Percentiles rank a stretch among this genome's conserved stretches.
phyloP scores from a whole-genome alignment of 768 basidiomycete species.

The Gymnopilus dilepis region DNA sequence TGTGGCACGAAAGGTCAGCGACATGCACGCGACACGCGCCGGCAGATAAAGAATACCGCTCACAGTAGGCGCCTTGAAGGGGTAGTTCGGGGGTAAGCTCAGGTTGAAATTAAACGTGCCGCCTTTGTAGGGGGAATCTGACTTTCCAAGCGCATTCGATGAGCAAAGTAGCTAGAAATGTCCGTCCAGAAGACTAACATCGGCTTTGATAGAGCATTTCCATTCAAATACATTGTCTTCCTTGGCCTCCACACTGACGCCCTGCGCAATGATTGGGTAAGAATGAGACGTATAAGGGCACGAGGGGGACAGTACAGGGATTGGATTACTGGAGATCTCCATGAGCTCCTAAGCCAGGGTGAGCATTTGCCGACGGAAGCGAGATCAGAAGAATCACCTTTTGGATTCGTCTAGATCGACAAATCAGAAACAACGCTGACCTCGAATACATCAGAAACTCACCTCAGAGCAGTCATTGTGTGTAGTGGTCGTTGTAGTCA shows the following conservation, averaged over 20 bases:
- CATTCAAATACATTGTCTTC: constrained; percentile 80
- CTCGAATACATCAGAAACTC: constrained; percentile 22
- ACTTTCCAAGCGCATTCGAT: constrained; percentile 39
- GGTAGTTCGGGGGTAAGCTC: constrained; percentile 77
- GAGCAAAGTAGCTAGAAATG: neutral
- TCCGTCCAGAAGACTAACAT: constrained; percentile 48
- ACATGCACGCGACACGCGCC: constrained; percentile 2
- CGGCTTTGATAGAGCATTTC: constrained; percentile 78
- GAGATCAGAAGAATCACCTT: constrained; percentile 49
- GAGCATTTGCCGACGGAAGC: constrained; percentile 15
- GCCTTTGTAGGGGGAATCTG: constrained; percentile 82
- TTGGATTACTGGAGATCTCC: constrained; percentile 64
- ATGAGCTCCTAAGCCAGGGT: constrained; percentile 60
- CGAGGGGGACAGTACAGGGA: constrained; percentile 52
- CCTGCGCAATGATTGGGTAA: constrained; percentile 44
- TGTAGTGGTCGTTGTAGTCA: constrained; percentile 23
- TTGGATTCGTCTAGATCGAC: constrained; percentile 66
- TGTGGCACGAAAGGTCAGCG: constrained; percentile 12
- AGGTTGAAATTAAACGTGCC: constrained; percentile 81
- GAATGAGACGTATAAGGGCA: constrained; percentile 12
- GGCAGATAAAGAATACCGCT: constrained; percentile 23
- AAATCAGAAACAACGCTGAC: constrained; percentile 24
- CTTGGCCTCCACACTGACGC: constrained; percentile 60
- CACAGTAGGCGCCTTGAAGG: constrained; percentile 87
- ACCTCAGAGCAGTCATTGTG: constrained; percentile 49